Evolutionary conservation across 1,284 basidiomycete genomes (phyloP), one percentile per base, ranked within the genome.

Genomic region (Moesziomyces antarcticus): DNA sequence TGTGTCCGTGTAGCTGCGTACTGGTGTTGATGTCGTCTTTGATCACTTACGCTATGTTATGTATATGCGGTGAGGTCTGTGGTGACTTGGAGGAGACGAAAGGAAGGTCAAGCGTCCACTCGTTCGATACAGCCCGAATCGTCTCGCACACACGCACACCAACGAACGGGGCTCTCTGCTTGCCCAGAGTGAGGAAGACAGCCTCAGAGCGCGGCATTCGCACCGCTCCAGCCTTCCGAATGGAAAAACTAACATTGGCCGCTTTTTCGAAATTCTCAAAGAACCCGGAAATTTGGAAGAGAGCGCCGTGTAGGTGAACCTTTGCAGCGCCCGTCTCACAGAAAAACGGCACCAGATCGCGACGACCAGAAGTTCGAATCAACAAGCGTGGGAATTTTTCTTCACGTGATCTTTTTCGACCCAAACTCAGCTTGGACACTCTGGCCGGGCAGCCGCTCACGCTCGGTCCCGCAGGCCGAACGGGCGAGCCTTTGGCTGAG

Each of bases 21-120:
- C 33, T 41, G 40, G 27, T 22, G 18, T 25, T 41, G 54, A 53
- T 48, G 50, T 22, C 46, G 56, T 22, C 50, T 41, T 22, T 48
- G 50, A 51, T 35, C 42, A 70, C 67, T 70, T 70, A 70, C 67
- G 67, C 67, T 70, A 70, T 70, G 61, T 59, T 13, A 64, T 70
- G 44, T 56, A 60, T 70, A 43, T 64, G 61, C 61, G 67, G 67
- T 70, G 67, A 59, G 67, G 67, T 70, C 61, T 61, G 50, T 43
- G 30, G 45, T 63, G 67, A 70, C 67, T 72, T 72, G 69, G 59
- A 59, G 56, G 41, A 18, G 48, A 18, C 6, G 50, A 50, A 64
- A 59, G 67, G 46, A 60, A 41, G 21, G n/a, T 51, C 30, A 8
- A 41, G 14, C 25, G 11, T 49, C 49, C 24, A 60, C 35, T 43